A percentile compares a stretch with the other conserved stretches of the same genome.
Conservation (phyloP, 2,329 filamentous ascomycete species). For the Xylaria sp. region DNA sequence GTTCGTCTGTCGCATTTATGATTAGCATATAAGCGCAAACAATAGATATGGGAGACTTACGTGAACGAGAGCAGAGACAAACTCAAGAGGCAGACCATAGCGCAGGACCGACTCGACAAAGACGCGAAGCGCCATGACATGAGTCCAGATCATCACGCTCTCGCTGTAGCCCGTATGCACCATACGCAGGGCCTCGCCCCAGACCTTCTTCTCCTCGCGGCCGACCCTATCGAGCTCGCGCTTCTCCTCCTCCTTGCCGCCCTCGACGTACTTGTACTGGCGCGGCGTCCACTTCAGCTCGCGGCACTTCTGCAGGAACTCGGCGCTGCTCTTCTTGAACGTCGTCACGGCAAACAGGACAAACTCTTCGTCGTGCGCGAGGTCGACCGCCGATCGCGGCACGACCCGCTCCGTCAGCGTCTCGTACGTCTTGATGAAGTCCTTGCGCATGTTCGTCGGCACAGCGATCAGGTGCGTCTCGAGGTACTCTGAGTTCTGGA, state of each 20-base stretch:
- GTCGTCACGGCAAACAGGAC: conserved; percentile 80
- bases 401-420: conserved; percentile 87
- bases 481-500: conserved; percentile 91
- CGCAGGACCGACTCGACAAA: conserved; percentile 98
- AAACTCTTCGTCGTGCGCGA: conserved; percentile 86
- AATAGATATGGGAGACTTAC: conserved; percentile 45
- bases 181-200: conserved; percentile 83
- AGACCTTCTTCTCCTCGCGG: conserved; percentile 84
- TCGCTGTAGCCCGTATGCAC: conserved; percentile 93
- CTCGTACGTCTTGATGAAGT: conserved; percentile 87
- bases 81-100: conserved; percentile 88
- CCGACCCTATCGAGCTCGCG: conserved; percentile 77
- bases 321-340: conserved; percentile 84
- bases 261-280: conserved; percentile 89
- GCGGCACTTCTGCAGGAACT: conserved; percentile 87
- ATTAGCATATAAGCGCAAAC: not conserved
- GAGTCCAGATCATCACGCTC: conserved; percentile 91
- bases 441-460: conserved; percentile 72
- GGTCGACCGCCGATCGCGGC: conserved; percentile 73
- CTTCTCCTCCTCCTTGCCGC: conserved; percentile 82
- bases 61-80: conserved; percentile 77
- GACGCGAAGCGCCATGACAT: conserved; percentile 82
- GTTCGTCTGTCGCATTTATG: conserved; percentile 55
- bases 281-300: conserved; percentile 93
- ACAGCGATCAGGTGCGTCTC: conserved; percentile 93